Conservation (phyloP, 2,329 filamentous ascomycete species). For the Paraconiothyrium sp. region DNA sequence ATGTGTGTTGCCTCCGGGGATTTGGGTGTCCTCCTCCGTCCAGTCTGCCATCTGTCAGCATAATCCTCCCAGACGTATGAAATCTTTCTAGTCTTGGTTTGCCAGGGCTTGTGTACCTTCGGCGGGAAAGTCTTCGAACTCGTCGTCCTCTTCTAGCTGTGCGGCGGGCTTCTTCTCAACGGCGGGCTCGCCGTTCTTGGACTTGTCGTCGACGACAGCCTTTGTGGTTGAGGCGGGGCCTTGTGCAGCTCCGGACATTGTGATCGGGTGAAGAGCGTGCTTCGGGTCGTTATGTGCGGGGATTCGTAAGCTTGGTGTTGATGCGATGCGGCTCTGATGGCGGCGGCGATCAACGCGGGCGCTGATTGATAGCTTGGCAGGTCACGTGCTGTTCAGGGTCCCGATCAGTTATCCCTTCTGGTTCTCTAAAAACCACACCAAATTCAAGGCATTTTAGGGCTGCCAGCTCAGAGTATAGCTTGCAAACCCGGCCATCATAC, state of each 20-base stretch:
- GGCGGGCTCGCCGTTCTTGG: slow-evolving; percentile 56
- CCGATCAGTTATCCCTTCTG: neutral
- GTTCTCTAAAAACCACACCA: neutral
- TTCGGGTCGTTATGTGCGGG: slow-evolving; percentile 3
- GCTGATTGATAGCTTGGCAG: slow-evolving; percentile 25
- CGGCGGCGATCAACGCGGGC: slow-evolving; percentile 21
- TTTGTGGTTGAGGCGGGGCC: slow-evolving; percentile 52
- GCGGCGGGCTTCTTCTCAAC: slow-evolving; percentile 69
- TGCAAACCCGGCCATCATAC: too few species aligned
- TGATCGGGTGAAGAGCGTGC: slow-evolving; percentile 13
- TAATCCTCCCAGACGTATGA: neutral
- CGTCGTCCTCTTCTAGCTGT: slow-evolving; percentile 93
- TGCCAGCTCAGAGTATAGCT: neutral
- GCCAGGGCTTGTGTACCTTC: slow-evolving; percentile 71
- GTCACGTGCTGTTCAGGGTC: slow-evolving; percentile 27
- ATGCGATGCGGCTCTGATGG: slow-evolving; percentile 27
- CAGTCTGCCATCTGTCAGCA: slow-evolving; percentile 68
- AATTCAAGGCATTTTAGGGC: neutral
- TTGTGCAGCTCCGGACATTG: slow-evolving; percentile 60
- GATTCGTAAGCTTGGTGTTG: slow-evolving; percentile 21
- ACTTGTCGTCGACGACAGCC: slow-evolving; percentile 45
- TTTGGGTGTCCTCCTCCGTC: slow-evolving; percentile 89
- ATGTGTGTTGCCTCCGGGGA: slow-evolving; percentile 79
- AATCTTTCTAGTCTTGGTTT: neutral
- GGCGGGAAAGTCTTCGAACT: slow-evolving; percentile 98